Base-by-base conservation (phyloP, 768 basidiomycete species). In the Termitomyces sp. region DNA sequence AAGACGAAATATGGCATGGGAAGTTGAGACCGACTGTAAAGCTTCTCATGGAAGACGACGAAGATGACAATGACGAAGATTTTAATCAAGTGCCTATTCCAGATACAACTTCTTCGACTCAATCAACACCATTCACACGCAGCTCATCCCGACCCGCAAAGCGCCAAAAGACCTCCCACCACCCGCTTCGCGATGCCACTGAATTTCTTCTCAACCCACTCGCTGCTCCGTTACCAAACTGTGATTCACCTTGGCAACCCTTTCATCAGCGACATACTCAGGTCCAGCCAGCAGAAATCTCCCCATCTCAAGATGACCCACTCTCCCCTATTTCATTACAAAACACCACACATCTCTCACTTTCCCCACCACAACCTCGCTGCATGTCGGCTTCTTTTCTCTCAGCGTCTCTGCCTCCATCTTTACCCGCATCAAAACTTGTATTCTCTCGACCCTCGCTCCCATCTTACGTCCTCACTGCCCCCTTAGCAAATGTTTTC, bases 141-240 rank as follows among this genome's bases (percentile, higher is more conserved):
- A 43, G 38, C n/a, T n/a, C 54, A 55, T 20, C 51, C 48, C 32
- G 64, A 36, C 57, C 50, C 32, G 16, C 48, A 51, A 66, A 65
- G 49, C 63, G 64, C 20, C 65, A 52, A 46, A 68, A 65, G 43
- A 46, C 35, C 12, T 51, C 33, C 3, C 68, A 58, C 32, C 58
- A 61, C 16, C 57, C 75, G 14, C 68, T 85, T 33, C 72, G 72
- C 23, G 73, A 79, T 36, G 84, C 84, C 4, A 78, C 80, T 41
- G 78, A 74, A 44, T 85, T 86, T 61, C 73, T 91, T 36, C 76
- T 87, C 35, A 71, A 87, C 62, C 88, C 88, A 26, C 70, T 83
- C n/a, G 71, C 75, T 16, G 69, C 72, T 28, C 61, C 75, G 18
- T 46, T 68, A 47, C 67, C 67, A 20, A 28, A 56, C 6, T 61